Evolutionary conservation across 1,139 yeast species (phyloP).

Genomic region (Zygosaccharomyces sapae): DNA sequence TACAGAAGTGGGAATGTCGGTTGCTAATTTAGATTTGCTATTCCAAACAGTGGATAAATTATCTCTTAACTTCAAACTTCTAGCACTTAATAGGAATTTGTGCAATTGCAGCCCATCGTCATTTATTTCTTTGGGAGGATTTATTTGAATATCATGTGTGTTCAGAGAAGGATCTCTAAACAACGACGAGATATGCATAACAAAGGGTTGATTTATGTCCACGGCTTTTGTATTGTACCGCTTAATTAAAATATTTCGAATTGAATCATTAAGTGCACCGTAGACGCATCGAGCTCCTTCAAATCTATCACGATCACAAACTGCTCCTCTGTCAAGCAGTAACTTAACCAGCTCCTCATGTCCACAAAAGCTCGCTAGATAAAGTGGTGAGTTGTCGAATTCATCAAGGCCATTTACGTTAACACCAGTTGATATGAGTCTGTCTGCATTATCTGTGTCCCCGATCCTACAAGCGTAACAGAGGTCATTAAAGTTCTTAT

Average conservation of each 20-base stretch:
- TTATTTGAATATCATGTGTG: slow-evolving; percentile 40
- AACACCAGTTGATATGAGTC: slow-evolving; percentile 52
- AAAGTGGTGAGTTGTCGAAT: slow-evolving; percentile 72
- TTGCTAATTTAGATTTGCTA: slow-evolving; percentile 18
- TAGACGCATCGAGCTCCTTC: slow-evolving; percentile 78
- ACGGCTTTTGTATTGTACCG: slow-evolving; percentile 67
- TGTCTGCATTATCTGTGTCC: slow-evolving; percentile 59
- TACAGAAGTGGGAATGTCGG: slow-evolving; percentile 17
- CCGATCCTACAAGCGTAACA: slow-evolving; percentile 67
- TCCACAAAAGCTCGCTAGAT: slow-evolving; percentile 71
- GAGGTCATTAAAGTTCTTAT: slow-evolving; percentile 37
- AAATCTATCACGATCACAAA: slow-evolving; percentile 72
- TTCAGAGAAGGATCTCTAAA: slow-evolving; percentile 37
- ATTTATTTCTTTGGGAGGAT: slow-evolving; percentile 1
- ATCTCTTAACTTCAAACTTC: slow-evolving; percentile 35
- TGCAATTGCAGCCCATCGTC: slow-evolving; percentile 30
- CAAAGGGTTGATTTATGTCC: slow-evolving; percentile 69
- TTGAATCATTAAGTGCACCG: slow-evolving; percentile 68
- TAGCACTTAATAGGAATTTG: slow-evolving; percentile 40
- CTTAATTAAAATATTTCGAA: slow-evolving; percentile 53
- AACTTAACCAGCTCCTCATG: slow-evolving; percentile 59
- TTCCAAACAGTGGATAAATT: slow-evolving; percentile 27
- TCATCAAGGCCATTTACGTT: slow-evolving; percentile 61
- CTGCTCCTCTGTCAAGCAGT: slow-evolving; percentile 62
- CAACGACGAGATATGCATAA: slow-evolving; percentile 59